phyloP scores from a whole-genome alignment of 169 alveolate genomes.

The Plasmodium vinckei region DNA sequence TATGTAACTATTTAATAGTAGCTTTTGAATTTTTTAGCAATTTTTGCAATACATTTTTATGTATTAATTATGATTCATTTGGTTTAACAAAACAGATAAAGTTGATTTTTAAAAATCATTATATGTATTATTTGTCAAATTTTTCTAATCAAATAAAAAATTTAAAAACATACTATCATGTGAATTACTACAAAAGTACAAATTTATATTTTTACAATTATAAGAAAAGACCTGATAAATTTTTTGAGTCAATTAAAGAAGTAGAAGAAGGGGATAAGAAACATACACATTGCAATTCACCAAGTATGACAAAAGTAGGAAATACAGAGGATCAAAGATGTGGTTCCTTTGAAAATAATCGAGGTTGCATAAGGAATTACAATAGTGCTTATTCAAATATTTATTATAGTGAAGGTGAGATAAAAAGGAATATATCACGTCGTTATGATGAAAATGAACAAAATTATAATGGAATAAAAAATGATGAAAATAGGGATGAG shows the following conservation, averaged over 20 bases:
- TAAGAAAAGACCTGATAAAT: slow-evolving; percentile 12
- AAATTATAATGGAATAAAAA: too few species aligned
- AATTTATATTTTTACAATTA: slow-evolving; percentile 55
- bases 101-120: slow-evolving; percentile 4
- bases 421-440: too few species aligned
- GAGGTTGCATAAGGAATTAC: too few species aligned
- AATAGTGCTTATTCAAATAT: too few species aligned
- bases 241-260: too few species aligned
- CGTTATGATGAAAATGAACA: too few species aligned
- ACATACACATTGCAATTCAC: neutral
- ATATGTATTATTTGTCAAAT: slow-evolving; percentile 26
- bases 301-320: neutral
- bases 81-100: slow-evolving; percentile 18
- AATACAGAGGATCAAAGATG: neutral
- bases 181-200: slow-evolving; percentile 16
- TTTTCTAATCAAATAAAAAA: slow-evolving; percentile 24
- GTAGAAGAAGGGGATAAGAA: too few species aligned
- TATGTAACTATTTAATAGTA: slow-evolving; percentile 50
- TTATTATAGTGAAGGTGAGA: too few species aligned
- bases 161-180: slow-evolving; percentile 45
- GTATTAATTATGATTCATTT: slow-evolving; percentile 16
- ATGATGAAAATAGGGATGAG: neutral
- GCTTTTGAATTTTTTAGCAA: slow-evolving; percentile 24
- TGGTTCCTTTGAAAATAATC: neutral
- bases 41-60: slow-evolving; percentile 23